Base-by-base conservation (phyloP, 495 filamentous ascomycete genomes). In the Hypomontagnella monticulosa region DNA sequence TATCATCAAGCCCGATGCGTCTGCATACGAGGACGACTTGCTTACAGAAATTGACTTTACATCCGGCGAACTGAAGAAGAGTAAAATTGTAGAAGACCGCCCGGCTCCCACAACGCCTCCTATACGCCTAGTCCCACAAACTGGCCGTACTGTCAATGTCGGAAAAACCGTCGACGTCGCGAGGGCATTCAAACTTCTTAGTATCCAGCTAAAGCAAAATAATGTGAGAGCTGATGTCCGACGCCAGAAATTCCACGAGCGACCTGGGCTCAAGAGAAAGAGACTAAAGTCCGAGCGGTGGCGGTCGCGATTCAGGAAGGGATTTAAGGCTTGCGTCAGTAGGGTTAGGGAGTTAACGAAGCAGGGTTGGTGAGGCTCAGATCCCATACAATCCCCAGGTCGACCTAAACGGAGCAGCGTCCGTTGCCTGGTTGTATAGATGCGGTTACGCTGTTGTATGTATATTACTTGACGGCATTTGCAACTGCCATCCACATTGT, bases 181-280 rank as follows among this genome's bases (percentile, higher is more conserved):
- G 0, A 65, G 78, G 16, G 87, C 84, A 0, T 77, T 93, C 49
- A 70, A 71, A 48, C 68, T 77, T 42, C 66, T 94, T 49, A 77
- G 82, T 9, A 63, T 74, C 11, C 62, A 81, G 4, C 44, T 72
- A n/a, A 9, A 23, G 0, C 37, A 42, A 15, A 93, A 93, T 71
- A 78, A 63, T 11, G 74, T 93, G 15, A 74, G 64, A 65, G 7
- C 16, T 3, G 85, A 90, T 71, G 70, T 76, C 40, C 44, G 57
- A 3, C 53, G 36, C 59, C 89, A 93, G 76, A 74, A 80, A 57
- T 90, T 84, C 60, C 87, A 94, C 73, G 91, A 93, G 79, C 76
- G 89, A 46, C 81, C 84, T 2, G 89, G 89, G 3, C 71, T 91
- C 73, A 91, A 91, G 83, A 80, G 87, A 73, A 93, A 93, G 83